Percentiles rank a stretch among this genome's conserved stretches.
Evolutionary conservation across 2,329 filamentous ascomycete species (phyloP).

Genomic region (Aspergillus flavus): DNA sequence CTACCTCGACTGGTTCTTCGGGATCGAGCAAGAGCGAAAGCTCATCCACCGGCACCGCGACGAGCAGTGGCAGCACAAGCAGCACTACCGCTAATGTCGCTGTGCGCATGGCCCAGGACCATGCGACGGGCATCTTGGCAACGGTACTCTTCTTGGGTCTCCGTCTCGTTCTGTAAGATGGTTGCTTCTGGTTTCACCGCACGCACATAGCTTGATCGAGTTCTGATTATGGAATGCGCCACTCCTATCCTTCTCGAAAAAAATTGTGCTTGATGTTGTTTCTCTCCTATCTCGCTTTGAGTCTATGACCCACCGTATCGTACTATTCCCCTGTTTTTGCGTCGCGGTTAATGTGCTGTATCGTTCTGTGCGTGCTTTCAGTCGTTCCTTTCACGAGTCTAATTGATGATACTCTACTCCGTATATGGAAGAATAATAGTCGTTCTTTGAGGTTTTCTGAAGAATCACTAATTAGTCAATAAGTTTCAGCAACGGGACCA

Average conservation of each 20-base stretch:
- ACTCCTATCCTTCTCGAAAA: background rate
- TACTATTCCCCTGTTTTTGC: constrained; percentile 13
- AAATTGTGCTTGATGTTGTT: background rate
- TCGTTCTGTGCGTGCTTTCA: constrained; percentile 9
- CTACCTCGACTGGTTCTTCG: constrained; percentile 36
- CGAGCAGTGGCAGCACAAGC: constrained; percentile 29
- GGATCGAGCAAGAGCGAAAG: constrained; percentile 25
- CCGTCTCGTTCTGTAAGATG: constrained; percentile 57
- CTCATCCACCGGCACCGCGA: constrained; percentile 25
- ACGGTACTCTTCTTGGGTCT: constrained; percentile 59
- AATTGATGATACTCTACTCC: background rate
- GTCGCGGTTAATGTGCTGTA: constrained; percentile 9
- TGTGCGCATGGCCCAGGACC: constrained; percentile 50
- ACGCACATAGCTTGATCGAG: background rate
- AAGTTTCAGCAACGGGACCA: background rate
- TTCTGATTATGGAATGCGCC: background rate
- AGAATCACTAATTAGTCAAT: background rate
- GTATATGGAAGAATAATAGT: constrained; percentile 4
- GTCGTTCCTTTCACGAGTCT: constrained; percentile 6
- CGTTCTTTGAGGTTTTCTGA: background rate
- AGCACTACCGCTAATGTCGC: constrained; percentile 45
- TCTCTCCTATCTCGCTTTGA: background rate
- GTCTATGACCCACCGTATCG: constrained; percentile 7
- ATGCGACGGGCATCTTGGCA: constrained; percentile 55
- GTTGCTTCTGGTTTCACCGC: background rate